Evolutionary conservation across 2,329 filamentous ascomycete genomes (phyloP), one percentile per base, ranked within the genome.

Genomic region (Boeremia lycopersici): DNA sequence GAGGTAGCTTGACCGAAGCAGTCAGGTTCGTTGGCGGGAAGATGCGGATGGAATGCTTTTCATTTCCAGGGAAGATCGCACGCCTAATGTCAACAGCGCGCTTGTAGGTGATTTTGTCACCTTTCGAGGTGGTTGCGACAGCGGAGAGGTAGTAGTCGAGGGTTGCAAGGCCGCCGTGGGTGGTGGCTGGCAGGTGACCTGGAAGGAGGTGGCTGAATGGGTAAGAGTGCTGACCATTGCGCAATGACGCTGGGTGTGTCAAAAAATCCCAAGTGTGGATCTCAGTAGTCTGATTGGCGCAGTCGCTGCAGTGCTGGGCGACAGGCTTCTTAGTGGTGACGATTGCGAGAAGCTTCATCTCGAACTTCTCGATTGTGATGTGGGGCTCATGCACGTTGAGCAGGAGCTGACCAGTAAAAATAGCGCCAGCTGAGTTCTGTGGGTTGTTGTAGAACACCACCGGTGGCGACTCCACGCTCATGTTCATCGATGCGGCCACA

Each of bases 1-100:
- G 86, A 41, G 89, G 89, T 60, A 96, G 88, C 67, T 91, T 87
- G 59, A 95, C 89, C 69, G 87, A 88, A 54, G 91, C 90, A 63
- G 91, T 93, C 68, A 99, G 88, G 77, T 96, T 95, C 63, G 95
- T 99, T 0, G 95, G 93, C 42, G 93, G 95, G 77, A 99, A 99
- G 70, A 98, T 90, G 69, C 93, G 91, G 59, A 96, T 87, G 13
- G 90, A 96, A 76, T 93, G 88, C 77, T 96, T 93, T 57, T 96
- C 91, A 48, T 84, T 82, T 43, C 91, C 89, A 2, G 90, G 86
- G 48, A 89, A 82, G 25, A 98, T 85, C 30, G 92, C 89, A 58
- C 93, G 90, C 78, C 88, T 88, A 63, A 98, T 84, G 50, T 87
- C 81, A 39, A 98, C 80, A 9, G 84, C 83, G 67, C 86, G 85